Evolutionary conservation across 2,329 filamentous ascomycete species (phyloP).

Genomic region (Emergomyces orientalis): DNA sequence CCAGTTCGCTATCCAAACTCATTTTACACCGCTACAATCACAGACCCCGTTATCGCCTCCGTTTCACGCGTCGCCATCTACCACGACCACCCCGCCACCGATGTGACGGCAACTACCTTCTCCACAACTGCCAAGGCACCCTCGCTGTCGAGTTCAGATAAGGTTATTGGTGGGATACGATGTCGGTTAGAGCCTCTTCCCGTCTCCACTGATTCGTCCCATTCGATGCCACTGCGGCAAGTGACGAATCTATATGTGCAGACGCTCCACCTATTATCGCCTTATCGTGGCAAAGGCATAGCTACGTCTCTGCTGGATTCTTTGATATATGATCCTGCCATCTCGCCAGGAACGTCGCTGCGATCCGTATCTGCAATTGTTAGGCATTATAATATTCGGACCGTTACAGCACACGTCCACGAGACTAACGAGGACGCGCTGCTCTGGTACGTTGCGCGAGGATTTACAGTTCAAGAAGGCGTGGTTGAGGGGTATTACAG

Average conservation of each 20-base stretch:
- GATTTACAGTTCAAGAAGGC: conserved; percentile 44
- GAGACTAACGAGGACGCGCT: conserved; percentile 52
- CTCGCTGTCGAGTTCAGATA: conserved; percentile 24
- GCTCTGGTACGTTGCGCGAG: conserved; percentile 51
- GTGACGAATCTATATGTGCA: conserved; percentile 50
- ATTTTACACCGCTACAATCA: conserved; percentile 53
- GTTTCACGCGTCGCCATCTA: conserved; percentile 53
- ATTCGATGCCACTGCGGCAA: conserved; percentile 12
- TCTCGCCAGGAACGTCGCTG: not conserved
- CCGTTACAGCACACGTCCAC: conserved; percentile 55
- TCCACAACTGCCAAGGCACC: conserved; percentile 16
- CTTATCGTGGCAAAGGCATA: conserved; percentile 50
- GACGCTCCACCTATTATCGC: conserved; percentile 50
- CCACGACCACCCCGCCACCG: conserved; percentile 37
- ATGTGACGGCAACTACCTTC: conserved; percentile 17
- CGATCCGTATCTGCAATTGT: conserved; percentile 30
- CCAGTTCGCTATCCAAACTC: conserved; percentile 52
- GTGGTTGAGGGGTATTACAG: conserved; percentile 51
- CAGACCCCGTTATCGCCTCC: conserved; percentile 43
- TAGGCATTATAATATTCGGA: conserved; percentile 41
- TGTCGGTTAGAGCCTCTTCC: conserved; percentile 37
- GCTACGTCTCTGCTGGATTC: conserved; percentile 46
- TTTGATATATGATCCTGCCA: conserved; percentile 25
- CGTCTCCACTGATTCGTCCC: not conserved
- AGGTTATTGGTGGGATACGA: conserved; percentile 41